These are phyloP conservation scores for Debaryomyces sp. DNA, from an alignment of 1,139 yeast species.

Conservation along the genomic window DNA sequence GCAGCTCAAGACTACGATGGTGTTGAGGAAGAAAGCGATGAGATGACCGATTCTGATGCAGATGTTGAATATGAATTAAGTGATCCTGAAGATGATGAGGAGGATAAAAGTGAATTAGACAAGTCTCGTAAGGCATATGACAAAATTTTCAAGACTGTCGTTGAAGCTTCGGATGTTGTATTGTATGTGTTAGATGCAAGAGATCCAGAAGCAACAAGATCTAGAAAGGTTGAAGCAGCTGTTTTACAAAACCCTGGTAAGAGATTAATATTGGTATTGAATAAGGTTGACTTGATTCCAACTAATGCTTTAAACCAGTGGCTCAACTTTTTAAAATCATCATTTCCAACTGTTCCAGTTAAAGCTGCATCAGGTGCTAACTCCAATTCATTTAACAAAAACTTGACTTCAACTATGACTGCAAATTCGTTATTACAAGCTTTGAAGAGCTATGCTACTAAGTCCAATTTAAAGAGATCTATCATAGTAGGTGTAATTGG, in stretches of 20 bases:
- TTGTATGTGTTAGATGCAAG: conserved; percentile 95
- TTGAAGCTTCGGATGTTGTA: conserved; percentile 87
- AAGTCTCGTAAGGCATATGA: conserved; percentile 92
- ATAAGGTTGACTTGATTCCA: conserved; percentile 92
- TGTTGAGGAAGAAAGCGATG: conserved; percentile 39
- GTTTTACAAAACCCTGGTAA: conserved; percentile 77
- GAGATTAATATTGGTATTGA: conserved; percentile 80
- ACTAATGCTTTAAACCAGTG: conserved; percentile 80
- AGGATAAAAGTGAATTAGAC: conserved; percentile 48
- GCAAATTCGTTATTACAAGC: conserved; percentile 77
- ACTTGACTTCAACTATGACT: conserved; percentile 71
- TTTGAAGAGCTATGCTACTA: conserved; percentile 81
- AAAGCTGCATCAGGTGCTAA: conserved; percentile 64
- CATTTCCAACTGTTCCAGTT: conserved; percentile 91
- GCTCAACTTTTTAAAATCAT: conserved; percentile 75
- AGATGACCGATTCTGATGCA: conserved; percentile 39
- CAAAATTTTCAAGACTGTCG: conserved; percentile 78
- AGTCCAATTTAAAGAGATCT: conserved; percentile 86
- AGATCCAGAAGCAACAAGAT: conserved; percentile 95
- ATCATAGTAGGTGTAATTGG: conserved; percentile 95
- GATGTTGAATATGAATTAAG: conserved; percentile 47
- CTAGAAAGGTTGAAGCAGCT: conserved; percentile 87
- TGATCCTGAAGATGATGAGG: conserved; percentile 48
- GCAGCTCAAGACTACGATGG: conserved; percentile 78
- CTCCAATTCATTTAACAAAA: conserved; percentile 73